Evolutionary conservation across 768 basidiomycete species (phyloP), one percentile per base, ranked within the genome.

Genomic region (Cystobasidium tubakii): DNA sequence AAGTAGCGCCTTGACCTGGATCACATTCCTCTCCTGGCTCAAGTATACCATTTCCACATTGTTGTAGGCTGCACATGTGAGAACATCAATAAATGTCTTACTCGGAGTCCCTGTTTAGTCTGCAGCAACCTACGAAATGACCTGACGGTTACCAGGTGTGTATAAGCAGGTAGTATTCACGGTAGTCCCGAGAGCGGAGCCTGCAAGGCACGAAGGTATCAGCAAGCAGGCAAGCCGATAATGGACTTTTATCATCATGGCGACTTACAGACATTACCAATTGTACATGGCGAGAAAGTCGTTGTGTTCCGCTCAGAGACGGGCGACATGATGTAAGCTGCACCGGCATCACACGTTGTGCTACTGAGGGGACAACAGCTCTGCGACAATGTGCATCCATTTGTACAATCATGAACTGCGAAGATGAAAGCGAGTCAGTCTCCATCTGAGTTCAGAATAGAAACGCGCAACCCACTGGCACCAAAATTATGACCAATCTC

Each of bases 401-500:
- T 81, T 1, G 86, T 81, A 78, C 91, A 93, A 86, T 90, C 77
- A 54, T 75, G 76, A 27, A 74, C 64, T 27, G 17, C 27, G n/a
- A 60, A 60, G 27, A n/a, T n/a, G n/a, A 1, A 29, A 27, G 6
- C 15, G 29, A 34, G 57, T n/a, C n/a, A n/a, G n/a, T n/a, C n/a
- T n/a, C n/a, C n/a, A n/a, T n/a, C n/a, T n/a, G n/a, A n/a, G n/a
- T n/a, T n/a, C n/a, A n/a, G n/a, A n/a, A n/a, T n/a, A n/a, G n/a
- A n/a, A 42, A 46, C 15, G 4, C 27, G 17, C 1, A 23, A 77
- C 74, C 67, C 80, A 80, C 92, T 92, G 21, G 90, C 90, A 60
- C 92, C 91, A 81, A 94, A 91, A 78, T 92, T 93, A 81, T 90
- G 89, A 19, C 90, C 90, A 72, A 87, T 89, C 80, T 91, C 90